Conservation (phyloP, 768 basidiomycete genomes). For the Boletus fagicola region DNA sequence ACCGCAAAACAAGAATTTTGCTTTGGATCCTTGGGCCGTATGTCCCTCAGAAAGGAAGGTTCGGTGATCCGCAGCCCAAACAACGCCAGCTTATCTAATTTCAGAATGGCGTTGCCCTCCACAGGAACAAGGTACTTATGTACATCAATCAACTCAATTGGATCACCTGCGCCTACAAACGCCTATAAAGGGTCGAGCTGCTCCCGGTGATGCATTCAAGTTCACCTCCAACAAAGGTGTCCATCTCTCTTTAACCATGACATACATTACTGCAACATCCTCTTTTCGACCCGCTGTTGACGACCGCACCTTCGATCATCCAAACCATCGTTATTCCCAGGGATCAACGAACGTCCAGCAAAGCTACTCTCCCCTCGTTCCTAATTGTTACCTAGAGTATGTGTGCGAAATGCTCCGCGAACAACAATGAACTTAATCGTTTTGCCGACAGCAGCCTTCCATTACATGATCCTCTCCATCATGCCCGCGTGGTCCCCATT, state of each 20-base stretch:
- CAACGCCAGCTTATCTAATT: constrained; percentile 3
- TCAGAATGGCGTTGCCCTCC: background rate
- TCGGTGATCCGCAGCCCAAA: background rate
- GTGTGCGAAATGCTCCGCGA: background rate
- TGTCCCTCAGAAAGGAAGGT: too few species aligned
- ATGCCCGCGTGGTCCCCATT: background rate
- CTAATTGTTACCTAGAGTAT: constrained; percentile 1
- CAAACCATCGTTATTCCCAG: background rate
- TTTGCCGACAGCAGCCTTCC: background rate
- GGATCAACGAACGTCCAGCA: background rate
- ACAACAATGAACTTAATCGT: background rate
- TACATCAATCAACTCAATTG: background rate
- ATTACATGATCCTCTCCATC: background rate
- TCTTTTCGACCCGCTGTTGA: background rate
- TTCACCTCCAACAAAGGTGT: background rate
- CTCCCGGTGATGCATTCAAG: background rate
- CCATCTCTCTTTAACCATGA: background rate
- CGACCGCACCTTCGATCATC: background rate
- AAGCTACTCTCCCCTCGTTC: background rate
- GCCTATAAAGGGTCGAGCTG: background rate
- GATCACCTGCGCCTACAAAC: background rate
- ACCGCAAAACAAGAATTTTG: background rate
- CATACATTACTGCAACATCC: background rate
- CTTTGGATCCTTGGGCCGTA: background rate
- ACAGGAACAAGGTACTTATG: background rate